phyloP scores from a whole-genome alignment of 2,329 filamentous ascomycete species.

The Xylaria multiplex region DNA sequence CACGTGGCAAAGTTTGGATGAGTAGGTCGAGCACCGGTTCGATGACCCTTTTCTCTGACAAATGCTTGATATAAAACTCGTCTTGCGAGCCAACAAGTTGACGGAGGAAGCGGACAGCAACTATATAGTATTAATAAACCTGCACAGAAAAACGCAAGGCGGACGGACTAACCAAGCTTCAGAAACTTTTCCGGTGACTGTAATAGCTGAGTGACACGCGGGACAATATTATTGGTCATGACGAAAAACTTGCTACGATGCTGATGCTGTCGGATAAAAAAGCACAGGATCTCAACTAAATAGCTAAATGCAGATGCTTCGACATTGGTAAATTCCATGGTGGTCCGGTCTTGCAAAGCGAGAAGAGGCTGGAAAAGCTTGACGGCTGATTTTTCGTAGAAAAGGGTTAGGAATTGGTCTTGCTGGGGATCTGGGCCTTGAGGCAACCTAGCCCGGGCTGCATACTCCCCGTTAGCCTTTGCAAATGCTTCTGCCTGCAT shows the following conservation, averaged over 20 bases:
- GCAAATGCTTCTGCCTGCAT: constrained; percentile 65
- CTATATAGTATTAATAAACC: constrained; percentile 54
- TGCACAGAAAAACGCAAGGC: neutral
- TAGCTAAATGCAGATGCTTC: constrained; percentile 92
- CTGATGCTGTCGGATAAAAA: constrained; percentile 90
- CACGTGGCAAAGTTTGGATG: constrained; percentile 84
- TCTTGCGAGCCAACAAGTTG: constrained; percentile 86
- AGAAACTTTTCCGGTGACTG: constrained; percentile 88
- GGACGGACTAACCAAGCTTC: constrained; percentile 75
- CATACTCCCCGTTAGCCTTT: constrained; percentile 74
- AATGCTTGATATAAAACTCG: constrained; percentile 87
- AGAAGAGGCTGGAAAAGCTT: constrained; percentile 89
- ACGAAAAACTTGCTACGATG: constrained; percentile 90
- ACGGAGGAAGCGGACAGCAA: constrained; percentile 92
- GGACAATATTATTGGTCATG: constrained; percentile 78
- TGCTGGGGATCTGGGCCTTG: constrained; percentile 74
- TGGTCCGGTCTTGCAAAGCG: constrained; percentile 75
- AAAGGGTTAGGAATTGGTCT: constrained; percentile 84
- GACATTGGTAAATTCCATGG: constrained; percentile 79
- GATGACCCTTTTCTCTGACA: constrained; percentile 83
- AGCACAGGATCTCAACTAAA: constrained; percentile 90
- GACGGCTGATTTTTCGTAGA: constrained; percentile 88
- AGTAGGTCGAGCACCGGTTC: constrained; percentile 87
- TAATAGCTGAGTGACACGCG: constrained; percentile 84
- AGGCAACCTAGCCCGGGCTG: constrained; percentile 63